Evolutionary conservation across 1,284 basidiomycete genomes (phyloP), one percentile per base, ranked within the genome.

Genomic region (Puccinia brachypodii): DNA sequence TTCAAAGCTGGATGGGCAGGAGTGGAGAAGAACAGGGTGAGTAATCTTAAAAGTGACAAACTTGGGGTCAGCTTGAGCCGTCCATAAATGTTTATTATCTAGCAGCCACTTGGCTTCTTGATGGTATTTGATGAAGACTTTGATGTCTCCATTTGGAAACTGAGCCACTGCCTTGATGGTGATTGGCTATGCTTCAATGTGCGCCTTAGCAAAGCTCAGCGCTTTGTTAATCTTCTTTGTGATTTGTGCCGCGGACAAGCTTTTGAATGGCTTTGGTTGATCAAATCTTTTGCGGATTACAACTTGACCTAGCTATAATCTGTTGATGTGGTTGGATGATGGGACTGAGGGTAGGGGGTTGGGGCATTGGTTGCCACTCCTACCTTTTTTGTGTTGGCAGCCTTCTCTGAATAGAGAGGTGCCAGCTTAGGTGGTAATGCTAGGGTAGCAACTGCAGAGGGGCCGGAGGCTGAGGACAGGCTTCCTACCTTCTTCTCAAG

Each of bases 81-180:
- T 71, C 68, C 68, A 71, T 3, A 31, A 16, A 40, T 44, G 40
- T 11, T 31, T 42, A 19, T 71, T 71, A 9, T 71, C 68, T 3
- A 71, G 42, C 28, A 71, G 38, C 66, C 66, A 69, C 40, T 44
- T 69, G n/a, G 66, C 66, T 42, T 28, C 66, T n/a, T 9, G 22
- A 8, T 25, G 4, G 31, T 25, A 16, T 25, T 36, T 69, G 66
- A 36, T 69, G 38, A 42, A 69, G 40, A 71, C 3, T 22, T 50
- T 50, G 47, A 50, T n/a, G 22, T 50, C 47, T 22, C 22, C 22
- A 50, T 11, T 11, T 11, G 62, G 62, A 8, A 66, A 66, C 14
- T 38, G 62, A 13, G 62, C 62, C 22, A 66, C 62, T 13, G 33
- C 62, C 22, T 36, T 40, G 22, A 66, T 22, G 6, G 31, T n/a